Evolutionary conservation across 2,329 filamentous ascomycete genomes (phyloP).

Genomic region (Orbilia javanica): DNA sequence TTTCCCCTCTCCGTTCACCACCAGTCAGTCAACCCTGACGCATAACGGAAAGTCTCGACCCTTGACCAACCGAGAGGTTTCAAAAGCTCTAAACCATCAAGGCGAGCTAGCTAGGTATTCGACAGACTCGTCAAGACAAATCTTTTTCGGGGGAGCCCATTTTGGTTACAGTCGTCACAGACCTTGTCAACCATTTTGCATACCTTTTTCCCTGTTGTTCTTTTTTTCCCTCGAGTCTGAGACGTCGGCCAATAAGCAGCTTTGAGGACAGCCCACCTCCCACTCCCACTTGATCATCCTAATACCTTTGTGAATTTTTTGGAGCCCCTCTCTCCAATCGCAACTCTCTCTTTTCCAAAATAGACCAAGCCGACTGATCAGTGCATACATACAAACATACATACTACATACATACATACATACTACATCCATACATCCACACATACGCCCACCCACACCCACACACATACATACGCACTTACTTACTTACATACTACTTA

Average conservation of each 20-base stretch:
- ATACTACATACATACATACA: too few relatives aligned
- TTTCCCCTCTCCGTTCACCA: slow-evolving; percentile 10
- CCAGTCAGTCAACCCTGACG: slow-evolving; percentile 25
- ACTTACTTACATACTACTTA: too few relatives aligned
- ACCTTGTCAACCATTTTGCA: slow-evolving; percentile 5
- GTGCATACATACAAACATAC: slow-evolving; percentile 24
- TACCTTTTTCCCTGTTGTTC: slow-evolving; percentile 13
- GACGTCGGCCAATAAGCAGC: slow-evolving; percentile 32
- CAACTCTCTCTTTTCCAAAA: slow-evolving; percentile 21
- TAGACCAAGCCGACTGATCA: slow-evolving; percentile 22
- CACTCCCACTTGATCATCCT: slow-evolving; percentile 32
- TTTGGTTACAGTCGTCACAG: slow-evolving; percentile 37
- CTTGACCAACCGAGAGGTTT: slow-evolving; percentile 33
- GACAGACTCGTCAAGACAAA: slow-evolving; percentile 23
- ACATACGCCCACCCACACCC: too few relatives aligned
- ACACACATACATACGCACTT: too few relatives aligned
- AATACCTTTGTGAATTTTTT: slow-evolving; percentile 34
- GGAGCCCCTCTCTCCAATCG: slow-evolving; percentile 36
- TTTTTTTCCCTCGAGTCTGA: slow-evolving; percentile 4
- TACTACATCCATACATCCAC: too few relatives aligned
- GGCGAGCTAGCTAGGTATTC: slow-evolving; percentile 12
- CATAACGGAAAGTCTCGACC: slow-evolving; percentile 19
- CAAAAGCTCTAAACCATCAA: slow-evolving; percentile 34
- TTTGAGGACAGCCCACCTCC: slow-evolving; percentile 31
- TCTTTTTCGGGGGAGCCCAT: slow-evolving; percentile 36